Percentiles rank a stretch among this genome's conserved stretches.
Conservation (phyloP, 768 basidiomycete genomes). For the Trametes cinnabarina region DNA sequence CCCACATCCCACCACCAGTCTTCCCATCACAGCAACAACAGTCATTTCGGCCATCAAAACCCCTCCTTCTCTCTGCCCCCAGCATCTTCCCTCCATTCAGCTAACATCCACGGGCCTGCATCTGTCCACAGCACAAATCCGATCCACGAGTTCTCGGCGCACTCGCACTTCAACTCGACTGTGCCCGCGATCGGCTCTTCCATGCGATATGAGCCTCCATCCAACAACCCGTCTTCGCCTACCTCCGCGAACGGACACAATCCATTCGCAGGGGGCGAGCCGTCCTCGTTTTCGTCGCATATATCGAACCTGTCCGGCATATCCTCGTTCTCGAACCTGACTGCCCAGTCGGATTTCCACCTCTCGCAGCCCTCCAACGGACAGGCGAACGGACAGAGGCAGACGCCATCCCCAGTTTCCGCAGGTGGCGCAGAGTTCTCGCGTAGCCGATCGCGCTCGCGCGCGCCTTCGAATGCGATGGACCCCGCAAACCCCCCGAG, state of each 20-base stretch:
- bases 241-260: slow-evolving; percentile 29
- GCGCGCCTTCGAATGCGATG: slow-evolving; percentile 35
- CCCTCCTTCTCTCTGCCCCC: slow-evolving; percentile 31
- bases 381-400: slow-evolving; percentile 13
- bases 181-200: slow-evolving; percentile 35
- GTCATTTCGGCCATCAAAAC: slow-evolving; percentile 18
- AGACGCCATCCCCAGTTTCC: slow-evolving; percentile 25
- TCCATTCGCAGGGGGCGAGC: slow-evolving; percentile 26
- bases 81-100: slow-evolving; percentile 31
- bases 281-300: slow-evolving; percentile 28
- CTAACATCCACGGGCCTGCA: slow-evolving; percentile 18
- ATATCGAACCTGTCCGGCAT: slow-evolving; percentile 23
- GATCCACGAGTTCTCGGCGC: slow-evolving; percentile 31
- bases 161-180: slow-evolving; percentile 36
- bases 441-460: slow-evolving; percentile 44
- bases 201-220: slow-evolving; percentile 35
- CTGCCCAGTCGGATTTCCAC: slow-evolving; percentile 47
- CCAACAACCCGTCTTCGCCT: slow-evolving; percentile 21
- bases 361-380: slow-evolving; percentile 25
- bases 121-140: slow-evolving; percentile 18
- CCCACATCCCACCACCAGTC: slow-evolving; percentile 37
- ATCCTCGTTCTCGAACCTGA: slow-evolving; percentile 46
- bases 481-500: slow-evolving; percentile 27
- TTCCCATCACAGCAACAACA: slow-evolving; percentile 24
- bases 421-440: slow-evolving; percentile 22